Conservation (phyloP, 1,284 basidiomycete genomes). For the Pseudozyma pruni region DNA sequence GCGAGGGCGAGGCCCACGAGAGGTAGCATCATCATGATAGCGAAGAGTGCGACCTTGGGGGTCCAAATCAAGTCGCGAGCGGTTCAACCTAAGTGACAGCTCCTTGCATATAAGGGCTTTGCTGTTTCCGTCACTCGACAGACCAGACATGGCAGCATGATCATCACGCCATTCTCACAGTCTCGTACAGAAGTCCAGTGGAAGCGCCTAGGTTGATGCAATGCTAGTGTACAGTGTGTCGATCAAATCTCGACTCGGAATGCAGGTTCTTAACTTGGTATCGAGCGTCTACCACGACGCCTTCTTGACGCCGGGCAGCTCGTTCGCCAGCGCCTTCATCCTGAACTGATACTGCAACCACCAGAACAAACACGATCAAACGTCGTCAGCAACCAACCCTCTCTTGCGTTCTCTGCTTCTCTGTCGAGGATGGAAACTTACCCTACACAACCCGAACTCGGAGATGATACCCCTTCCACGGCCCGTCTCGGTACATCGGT, state of each 20-base stretch:
- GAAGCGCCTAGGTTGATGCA: no score
- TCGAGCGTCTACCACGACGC: slow-evolving; percentile 80
- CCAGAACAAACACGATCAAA: neutral
- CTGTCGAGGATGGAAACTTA: slow-evolving; percentile 70
- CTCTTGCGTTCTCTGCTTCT: neutral
- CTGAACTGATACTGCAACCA: slow-evolving; percentile 83
- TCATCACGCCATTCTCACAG: no score
- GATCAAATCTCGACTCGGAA: neutral
- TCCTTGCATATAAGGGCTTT: no score
- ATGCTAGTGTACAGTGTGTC: slow-evolving; percentile 30
- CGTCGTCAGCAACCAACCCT: neutral
- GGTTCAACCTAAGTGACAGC: no score
- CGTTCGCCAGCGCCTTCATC: slow-evolving; percentile 78
- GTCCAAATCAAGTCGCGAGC: no score
- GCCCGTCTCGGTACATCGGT: slow-evolving; percentile 85
- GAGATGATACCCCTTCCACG: slow-evolving; percentile 85
- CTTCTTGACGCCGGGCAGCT: slow-evolving; percentile 86
- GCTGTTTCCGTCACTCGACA: no score
- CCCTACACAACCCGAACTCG: slow-evolving; percentile 87
- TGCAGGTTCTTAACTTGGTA: neutral
- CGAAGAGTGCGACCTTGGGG: no score
- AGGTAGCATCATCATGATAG: no score
- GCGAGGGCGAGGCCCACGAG: no score
- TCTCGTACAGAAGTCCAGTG: no score
- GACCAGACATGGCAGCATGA: no score